Percentiles rank a stretch among this genome's conserved stretches.
Evolutionary conservation across 2,329 filamentous ascomycete genomes (phyloP).

Genomic region (Fusarium clavum): DNA sequence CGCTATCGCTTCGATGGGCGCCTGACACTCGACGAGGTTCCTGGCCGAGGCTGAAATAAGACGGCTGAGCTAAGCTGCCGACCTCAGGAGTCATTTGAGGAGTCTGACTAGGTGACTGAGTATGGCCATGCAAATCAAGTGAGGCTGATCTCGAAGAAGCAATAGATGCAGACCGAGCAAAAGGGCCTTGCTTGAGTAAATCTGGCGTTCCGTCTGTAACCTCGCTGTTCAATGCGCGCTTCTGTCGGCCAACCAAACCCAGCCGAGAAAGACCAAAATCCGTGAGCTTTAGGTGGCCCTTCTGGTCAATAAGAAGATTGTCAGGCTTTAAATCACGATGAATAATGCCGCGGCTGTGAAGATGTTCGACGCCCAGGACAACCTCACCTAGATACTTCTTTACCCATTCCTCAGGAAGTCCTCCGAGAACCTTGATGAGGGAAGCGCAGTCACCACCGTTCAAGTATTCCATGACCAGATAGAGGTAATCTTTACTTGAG

Average conservation of each 20-base stretch:
- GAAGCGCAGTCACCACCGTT: conserved; percentile 98
- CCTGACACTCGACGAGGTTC: conserved; percentile 77
- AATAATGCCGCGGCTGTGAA: conserved; percentile 94
- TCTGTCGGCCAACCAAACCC: conserved; percentile 96
- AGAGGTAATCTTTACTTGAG: conserved; percentile 98
- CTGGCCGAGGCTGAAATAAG: conserved; percentile 84
- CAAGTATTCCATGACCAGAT: conserved; percentile 98
- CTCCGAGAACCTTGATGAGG: conserved; percentile 92
- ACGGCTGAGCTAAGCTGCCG: conserved; percentile 79
- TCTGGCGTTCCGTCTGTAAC: conserved; percentile 88
- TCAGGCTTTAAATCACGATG: conserved; percentile 98
- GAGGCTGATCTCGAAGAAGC: conserved; percentile 93
- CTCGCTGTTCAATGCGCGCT: conserved; percentile 84
- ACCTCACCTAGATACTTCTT: conserved; percentile 98
- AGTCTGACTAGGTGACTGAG: conserved; percentile 83
- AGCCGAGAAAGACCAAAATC: conserved; percentile 98
- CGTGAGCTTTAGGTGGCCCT: conserved; percentile 94
- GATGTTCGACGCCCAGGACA: conserved; percentile 93
- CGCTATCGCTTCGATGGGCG: conserved; percentile 90
- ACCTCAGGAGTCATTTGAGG: conserved; percentile 84
- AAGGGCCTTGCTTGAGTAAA: conserved; percentile 90
- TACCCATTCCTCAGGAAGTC: conserved; percentile 95
- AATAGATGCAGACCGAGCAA: conserved; percentile 85
- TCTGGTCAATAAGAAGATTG: conserved; percentile 96
- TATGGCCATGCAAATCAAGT: conserved; percentile 82